These are phyloP conservation scores for Chaetomiaceae sp. DNA, from an alignment of 2,329 filamentous ascomycete genomes.

Conservation along the genomic window DNA sequence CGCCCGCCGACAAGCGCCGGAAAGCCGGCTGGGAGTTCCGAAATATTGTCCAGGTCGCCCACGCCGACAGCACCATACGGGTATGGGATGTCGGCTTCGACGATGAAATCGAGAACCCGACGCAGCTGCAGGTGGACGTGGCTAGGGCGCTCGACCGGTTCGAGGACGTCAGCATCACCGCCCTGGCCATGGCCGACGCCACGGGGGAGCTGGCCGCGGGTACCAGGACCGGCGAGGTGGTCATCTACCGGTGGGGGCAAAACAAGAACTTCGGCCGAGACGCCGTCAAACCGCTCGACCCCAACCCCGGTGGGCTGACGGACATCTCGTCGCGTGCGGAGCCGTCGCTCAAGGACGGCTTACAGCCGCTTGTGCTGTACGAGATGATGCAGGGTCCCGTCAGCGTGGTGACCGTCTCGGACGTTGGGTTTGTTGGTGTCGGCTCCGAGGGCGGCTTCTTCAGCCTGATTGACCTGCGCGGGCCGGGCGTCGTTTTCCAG, in stretches of 20 bases:
- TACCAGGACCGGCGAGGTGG: conserved; percentile 74
- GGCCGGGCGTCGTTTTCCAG: conserved; percentile 77
- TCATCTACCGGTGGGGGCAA: conserved; percentile 81
- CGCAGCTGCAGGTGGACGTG: conserved; percentile 79
- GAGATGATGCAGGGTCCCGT: conserved; percentile 80
- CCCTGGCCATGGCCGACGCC: conserved; percentile 73
- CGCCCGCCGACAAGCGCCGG: conserved; percentile 61
- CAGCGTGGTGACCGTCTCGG: conserved; percentile 75
- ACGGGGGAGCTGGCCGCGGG: conserved; percentile 85
- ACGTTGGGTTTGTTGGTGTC: conserved; percentile 84
- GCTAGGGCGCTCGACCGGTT: conserved; percentile 75
- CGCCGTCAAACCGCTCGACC: conserved; percentile 44
- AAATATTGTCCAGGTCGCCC: conserved; percentile 79
- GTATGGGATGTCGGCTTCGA: conserved; percentile 90
- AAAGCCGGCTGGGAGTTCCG: conserved; percentile 66
- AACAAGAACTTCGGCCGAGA: conserved; percentile 70
- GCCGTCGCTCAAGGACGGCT: conserved; percentile 60
- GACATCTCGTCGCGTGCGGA: conserved; percentile 72
- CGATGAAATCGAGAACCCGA: conserved; percentile 86
- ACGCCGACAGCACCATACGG: conserved; percentile 86
- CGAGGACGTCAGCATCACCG: conserved; percentile 68
- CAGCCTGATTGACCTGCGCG: conserved; percentile 80
- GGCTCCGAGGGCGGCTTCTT: conserved; percentile 80
- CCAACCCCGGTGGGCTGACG: conserved; percentile 65
- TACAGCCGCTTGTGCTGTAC: conserved; percentile 71